These are phyloP conservation scores for Neurospora terricola DNA, from an alignment of 495 filamentous ascomycete genomes.

Conservation along the genomic window DNA sequence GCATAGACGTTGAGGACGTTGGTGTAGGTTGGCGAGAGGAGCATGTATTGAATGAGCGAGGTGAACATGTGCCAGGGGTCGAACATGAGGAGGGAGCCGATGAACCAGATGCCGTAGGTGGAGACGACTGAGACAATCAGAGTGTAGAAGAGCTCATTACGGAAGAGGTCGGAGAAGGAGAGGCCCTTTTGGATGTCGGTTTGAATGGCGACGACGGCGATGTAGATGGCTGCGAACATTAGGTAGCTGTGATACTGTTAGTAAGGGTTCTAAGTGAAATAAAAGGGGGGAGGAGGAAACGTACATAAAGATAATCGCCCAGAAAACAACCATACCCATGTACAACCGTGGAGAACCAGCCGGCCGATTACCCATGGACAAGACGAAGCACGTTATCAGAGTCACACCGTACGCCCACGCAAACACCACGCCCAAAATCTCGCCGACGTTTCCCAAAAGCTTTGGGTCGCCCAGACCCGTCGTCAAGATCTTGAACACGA, in stretches of 20 bases:
- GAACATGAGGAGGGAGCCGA: constrained; percentile 89
- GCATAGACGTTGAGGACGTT: constrained; percentile 97
- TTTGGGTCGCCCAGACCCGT: constrained; percentile 59
- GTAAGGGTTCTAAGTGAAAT: constrained; percentile 1
- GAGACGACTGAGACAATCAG: constrained; percentile 84
- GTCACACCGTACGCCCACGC: constrained; percentile 93
- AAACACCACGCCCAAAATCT: constrained; percentile 77
- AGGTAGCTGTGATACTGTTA: constrained; percentile 54
- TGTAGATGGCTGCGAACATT: constrained; percentile 88
- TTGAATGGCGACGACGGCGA: constrained; percentile 80
- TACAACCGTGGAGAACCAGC: constrained; percentile 88
- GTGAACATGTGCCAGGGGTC: constrained; percentile 99
- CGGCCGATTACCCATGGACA: constrained; percentile 93
- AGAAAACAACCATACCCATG: constrained; percentile 95
- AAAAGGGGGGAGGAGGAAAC: constrained; percentile 17
- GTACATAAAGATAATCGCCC: constrained; percentile 87
- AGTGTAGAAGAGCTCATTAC: constrained; percentile 83
- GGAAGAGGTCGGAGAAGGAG: constrained; percentile 59
- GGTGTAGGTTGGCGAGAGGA: constrained; percentile 90
- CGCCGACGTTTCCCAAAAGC: constrained; percentile 64
- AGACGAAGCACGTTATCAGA: constrained; percentile 87
- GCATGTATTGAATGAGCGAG: constrained; percentile 80
- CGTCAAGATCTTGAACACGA: constrained; percentile 96
- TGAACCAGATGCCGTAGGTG: constrained; percentile 89
- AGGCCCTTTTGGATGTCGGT: constrained; percentile 54